phyloP scores from a whole-genome alignment of 352 stramenopile species.

The Phytophthora palmivora region DNA sequence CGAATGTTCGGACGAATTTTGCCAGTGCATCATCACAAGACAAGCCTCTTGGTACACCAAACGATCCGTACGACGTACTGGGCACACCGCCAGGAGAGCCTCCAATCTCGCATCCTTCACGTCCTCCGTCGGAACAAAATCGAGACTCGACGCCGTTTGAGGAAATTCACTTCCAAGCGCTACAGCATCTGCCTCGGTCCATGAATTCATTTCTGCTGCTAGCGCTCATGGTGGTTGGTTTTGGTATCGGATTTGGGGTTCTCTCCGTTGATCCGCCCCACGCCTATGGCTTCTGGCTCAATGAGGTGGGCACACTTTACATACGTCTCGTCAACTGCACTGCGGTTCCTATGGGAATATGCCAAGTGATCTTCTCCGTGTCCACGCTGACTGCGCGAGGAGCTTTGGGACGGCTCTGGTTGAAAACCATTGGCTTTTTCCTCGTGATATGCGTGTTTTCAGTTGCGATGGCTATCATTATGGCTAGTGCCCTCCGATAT shows the following conservation, averaged over 20 bases:
- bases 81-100: conserved; percentile 65
- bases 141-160: conserved; percentile 24
- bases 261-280: conserved; percentile 38
- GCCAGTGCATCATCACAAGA: conserved; percentile 25
- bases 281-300: conserved; percentile 62
- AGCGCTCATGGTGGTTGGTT: conserved; percentile 43
- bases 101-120: conserved; percentile 34
- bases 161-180: conserved; percentile 21
- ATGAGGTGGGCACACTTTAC: conserved; percentile 62
- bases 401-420: conserved; percentile 50
- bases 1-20: conserved; percentile 59
- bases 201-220: conserved; percentile 57
- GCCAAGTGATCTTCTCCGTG: conserved; percentile 62
- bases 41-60: conserved; percentile 38
- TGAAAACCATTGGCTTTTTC: conserved; percentile 50
- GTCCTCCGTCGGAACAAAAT: conserved; percentile 21
- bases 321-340: conserved; percentile 62
- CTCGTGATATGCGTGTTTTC: conserved; percentile 43
- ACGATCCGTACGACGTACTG: conserved; percentile 54
- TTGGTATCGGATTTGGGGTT: conserved; percentile 46
- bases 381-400: conserved; percentile 53
- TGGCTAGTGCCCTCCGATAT: conserved; percentile 40
- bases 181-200: conserved; percentile 35
- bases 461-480: conserved; percentile 28
- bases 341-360: conserved; percentile 68